phyloP scores from a whole-genome alignment of 805 yeast genomes.

The Ogataea trehalophila region DNA sequence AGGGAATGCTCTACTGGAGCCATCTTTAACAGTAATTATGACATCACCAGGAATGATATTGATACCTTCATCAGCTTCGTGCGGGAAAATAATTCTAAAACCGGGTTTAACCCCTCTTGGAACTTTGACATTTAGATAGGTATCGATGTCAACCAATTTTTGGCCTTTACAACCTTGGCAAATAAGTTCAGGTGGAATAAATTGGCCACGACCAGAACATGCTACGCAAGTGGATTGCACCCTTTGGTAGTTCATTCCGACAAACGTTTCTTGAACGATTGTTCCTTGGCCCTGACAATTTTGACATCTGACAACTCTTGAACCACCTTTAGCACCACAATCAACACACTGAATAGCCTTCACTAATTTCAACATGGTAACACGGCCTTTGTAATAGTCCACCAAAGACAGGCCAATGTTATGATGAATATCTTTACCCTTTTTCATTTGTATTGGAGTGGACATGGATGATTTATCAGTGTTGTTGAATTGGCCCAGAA shows the following conservation, averaged over 20 bases:
- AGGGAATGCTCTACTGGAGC: slow-evolving; percentile 29
- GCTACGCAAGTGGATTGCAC: slow-evolving; percentile 40
- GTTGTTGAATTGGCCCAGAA: too few relatives aligned
- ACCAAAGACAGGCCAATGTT: slow-evolving; percentile 45
- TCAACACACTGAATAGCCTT: slow-evolving; percentile 42
- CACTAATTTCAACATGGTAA: slow-evolving; percentile 48
- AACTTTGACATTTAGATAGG: slow-evolving; percentile 47
- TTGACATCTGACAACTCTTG: slow-evolving; percentile 27
- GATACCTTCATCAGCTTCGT: slow-evolving; percentile 63
- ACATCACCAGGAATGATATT: slow-evolving; percentile 64
- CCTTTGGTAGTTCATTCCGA: slow-evolving; percentile 42
- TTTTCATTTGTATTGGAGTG: slow-evolving; percentile 11
- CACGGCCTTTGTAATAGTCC: slow-evolving; percentile 57
- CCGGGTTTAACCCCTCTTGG: slow-evolving; percentile 53
- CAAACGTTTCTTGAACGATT: slow-evolving; percentile 34
- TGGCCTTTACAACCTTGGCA: slow-evolving; percentile 42
- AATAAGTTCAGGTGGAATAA: slow-evolving; percentile 26
- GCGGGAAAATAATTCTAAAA: slow-evolving; percentile 46
- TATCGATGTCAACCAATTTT: slow-evolving; percentile 43
- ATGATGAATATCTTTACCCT: slow-evolving; percentile 56
- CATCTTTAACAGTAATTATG: slow-evolving; percentile 41
- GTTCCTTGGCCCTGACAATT: slow-evolving; percentile 42
- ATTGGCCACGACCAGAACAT: slow-evolving; percentile 40
- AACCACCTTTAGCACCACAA: slow-evolving; percentile 53
- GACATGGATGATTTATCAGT: too few relatives aligned